phyloP scores from a whole-genome alignment of 2,329 filamentous ascomycete species.

The Ascochyta pisi region DNA sequence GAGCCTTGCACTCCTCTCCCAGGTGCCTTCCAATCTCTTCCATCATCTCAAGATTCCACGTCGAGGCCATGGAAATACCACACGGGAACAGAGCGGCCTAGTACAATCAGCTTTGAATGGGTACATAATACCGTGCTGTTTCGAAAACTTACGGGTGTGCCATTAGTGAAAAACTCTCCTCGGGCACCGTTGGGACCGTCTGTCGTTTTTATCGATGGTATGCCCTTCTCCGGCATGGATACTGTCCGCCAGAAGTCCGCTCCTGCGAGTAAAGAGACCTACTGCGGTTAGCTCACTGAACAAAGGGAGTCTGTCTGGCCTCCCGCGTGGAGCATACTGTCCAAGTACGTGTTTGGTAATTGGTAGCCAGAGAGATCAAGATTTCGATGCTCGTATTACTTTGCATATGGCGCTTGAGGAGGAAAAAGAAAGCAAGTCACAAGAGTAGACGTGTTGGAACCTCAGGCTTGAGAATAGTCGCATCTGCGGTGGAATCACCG shows the following conservation, averaged over 20 bases:
- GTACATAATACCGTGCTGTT: no score
- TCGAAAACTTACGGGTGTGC: conserved; percentile 47
- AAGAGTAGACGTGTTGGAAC: not conserved
- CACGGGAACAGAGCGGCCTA: conserved; percentile 81
- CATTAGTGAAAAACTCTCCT: conserved; percentile 70
- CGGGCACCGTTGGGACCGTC: conserved; percentile 75
- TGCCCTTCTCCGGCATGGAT: conserved; percentile 63
- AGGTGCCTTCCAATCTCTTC: conserved; percentile 73
- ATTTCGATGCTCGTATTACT: not conserved
- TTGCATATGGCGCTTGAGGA: not conserved
- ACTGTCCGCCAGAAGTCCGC: conserved; percentile 75
- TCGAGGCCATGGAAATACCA: conserved; percentile 78
- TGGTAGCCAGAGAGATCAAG: not conserved
- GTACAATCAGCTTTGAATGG: conserved; percentile 20
- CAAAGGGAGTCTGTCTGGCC: no score
- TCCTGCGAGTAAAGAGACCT: conserved; percentile 55
- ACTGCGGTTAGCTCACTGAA: conserved; percentile 28
- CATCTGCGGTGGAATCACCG: not conserved
- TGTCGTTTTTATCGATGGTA: conserved; percentile 69
- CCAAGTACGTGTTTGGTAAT: not conserved
- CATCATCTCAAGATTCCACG: conserved; percentile 77
- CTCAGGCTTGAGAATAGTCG: not conserved
- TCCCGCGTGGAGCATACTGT: not conserved
- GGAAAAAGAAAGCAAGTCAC: not conserved
- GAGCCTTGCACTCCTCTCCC: conserved; percentile 73